Conservation (phyloP, 805 yeast genomes). For the Starmerella etchellsii region DNA sequence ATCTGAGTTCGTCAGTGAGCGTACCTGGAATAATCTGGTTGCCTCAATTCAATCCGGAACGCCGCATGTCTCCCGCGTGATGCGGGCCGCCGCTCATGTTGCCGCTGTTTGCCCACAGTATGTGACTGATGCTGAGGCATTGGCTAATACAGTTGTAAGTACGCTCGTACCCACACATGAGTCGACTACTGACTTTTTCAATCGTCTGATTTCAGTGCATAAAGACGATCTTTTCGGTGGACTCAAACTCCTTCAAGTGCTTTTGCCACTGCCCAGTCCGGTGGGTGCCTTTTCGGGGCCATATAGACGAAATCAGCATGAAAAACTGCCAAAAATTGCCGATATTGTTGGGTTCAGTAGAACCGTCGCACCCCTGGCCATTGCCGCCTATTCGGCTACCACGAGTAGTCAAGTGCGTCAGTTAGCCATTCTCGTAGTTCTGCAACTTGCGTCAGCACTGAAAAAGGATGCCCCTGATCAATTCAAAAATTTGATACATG, state of each 20-base stretch:
- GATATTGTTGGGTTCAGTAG: constrained; percentile 5
- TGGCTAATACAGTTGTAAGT: constrained; percentile 7
- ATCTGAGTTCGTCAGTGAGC: constrained; percentile 4
- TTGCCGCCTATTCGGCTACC: constrained; percentile 14
- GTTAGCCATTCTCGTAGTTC: constrained; percentile 15
- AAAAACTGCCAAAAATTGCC: not conserved
- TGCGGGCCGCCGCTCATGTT: constrained; percentile 12
- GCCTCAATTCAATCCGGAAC: constrained; percentile 9
- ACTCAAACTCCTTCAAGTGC: constrained; percentile 10
- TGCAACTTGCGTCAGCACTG: constrained; percentile 17
- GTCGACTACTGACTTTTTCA: constrained; percentile 3
- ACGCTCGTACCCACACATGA: constrained; percentile 10
- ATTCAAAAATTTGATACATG: constrained; percentile 1
- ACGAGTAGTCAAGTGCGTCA: constrained; percentile 14
- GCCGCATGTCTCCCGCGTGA: constrained; percentile 12
- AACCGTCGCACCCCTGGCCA: constrained; percentile 8
- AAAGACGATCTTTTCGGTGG: constrained; percentile 14
- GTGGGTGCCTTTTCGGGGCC: constrained; percentile 14
- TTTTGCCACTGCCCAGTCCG: constrained; percentile 14
- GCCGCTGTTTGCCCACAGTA: constrained; percentile 10
- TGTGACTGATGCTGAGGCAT: not conserved
- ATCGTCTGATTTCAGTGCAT: constrained; percentile 13
- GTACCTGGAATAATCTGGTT: constrained; percentile 10
- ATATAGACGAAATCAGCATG: constrained; percentile 2
- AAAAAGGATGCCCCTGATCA: not conserved